phyloP scores from a whole-genome alignment of 1,284 basidiomycete genomes.

The Heliocybe sulcata region DNA sequence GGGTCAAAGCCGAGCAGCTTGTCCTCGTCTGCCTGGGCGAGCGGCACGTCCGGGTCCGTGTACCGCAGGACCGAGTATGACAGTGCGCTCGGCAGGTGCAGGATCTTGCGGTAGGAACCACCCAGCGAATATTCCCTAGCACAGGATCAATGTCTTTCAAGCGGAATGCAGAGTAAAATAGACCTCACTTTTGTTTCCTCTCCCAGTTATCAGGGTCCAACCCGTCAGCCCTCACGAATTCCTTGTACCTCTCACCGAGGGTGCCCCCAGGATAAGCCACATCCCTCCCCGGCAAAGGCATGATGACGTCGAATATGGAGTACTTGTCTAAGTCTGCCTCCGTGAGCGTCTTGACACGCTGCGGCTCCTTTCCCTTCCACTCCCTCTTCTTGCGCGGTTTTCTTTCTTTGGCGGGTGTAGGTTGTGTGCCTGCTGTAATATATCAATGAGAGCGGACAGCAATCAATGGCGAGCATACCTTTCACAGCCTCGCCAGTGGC shows the following conservation, averaged over 20 bases:
- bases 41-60: slow-evolving; percentile 86
- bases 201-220: slow-evolving; percentile 84
- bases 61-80: slow-evolving; percentile 82
- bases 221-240: slow-evolving; percentile 79
- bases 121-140: slow-evolving; percentile 84
- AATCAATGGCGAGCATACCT: neutral
- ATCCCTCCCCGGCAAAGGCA: slow-evolving; percentile 92
- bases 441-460: neutral
- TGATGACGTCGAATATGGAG: slow-evolving; percentile 89
- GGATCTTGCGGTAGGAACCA: slow-evolving; percentile 89
- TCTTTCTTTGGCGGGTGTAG: slow-evolving; percentile 25
- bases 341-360: slow-evolving; percentile 71
- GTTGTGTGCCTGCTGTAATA: neutral
- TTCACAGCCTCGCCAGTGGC: too few species aligned
- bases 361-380: slow-evolving; percentile 52
- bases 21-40: slow-evolving; percentile 95
- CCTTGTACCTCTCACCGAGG: slow-evolving; percentile 76
- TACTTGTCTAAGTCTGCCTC: slow-evolving; percentile 73
- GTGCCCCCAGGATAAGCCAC: slow-evolving; percentile 83
- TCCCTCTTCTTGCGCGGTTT: slow-evolving; percentile 13
- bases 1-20: slow-evolving; percentile 74
- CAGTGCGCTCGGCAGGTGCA: slow-evolving; percentile 79
- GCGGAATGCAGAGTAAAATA: neutral
- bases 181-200: slow-evolving; percentile 76
- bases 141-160: neutral